Base-by-base conservation (phyloP, 139 green algal genomes). In the Auxenochlorella protothecoides region DNA sequence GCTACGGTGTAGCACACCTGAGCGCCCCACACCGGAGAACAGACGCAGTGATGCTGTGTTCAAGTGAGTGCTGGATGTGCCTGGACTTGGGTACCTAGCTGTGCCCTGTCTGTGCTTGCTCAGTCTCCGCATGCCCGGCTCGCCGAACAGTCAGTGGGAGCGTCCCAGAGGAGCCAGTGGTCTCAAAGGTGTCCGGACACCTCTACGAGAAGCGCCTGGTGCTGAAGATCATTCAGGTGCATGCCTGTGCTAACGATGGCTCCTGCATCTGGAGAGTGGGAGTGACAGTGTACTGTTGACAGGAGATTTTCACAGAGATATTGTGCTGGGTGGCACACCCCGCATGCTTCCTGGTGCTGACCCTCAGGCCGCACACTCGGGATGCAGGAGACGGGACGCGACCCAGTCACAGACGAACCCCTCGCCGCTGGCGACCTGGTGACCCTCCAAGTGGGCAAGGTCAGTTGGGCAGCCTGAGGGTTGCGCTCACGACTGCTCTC, bases 131-230 rank as follows among this genome's bases (percentile, higher is more conserved):
- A 44, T 44, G 10, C 27, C 44, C 55, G n/a, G 55, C 51, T 52
- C 53, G 53, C 13, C 14, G 3, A 71, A 70, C 86, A 90, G 87
- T 98, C 55, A 92, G 81, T 3, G 93, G 93, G 27, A 82, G 68
- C 2, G 88, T 97, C 63, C 92, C 93, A 0, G 86, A 95, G 78
- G 81, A 95, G 62, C 91, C 91, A 0, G 92, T 97, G 9, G 86
- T 97, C 27, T 92, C 84, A 16, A 86, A 71, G 3, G 94, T 91
- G 62, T 88, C 74, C 2, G 93, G 94, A 2, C 88, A 93, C 44
- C 73, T 98, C 6, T 98, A 92, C 74, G 93, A 98, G 69, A 80
- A 80, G 66, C 73, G 80, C 2, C 76, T 98, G n/a, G 88, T 97
- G 12, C 82, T 92, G 57, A 96, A 98, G 67, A 63, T 74, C 12